These are phyloP conservation scores for Asterophora parasitica DNA, from an alignment of 768 basidiomycete species.

Conservation along the genomic window DNA sequence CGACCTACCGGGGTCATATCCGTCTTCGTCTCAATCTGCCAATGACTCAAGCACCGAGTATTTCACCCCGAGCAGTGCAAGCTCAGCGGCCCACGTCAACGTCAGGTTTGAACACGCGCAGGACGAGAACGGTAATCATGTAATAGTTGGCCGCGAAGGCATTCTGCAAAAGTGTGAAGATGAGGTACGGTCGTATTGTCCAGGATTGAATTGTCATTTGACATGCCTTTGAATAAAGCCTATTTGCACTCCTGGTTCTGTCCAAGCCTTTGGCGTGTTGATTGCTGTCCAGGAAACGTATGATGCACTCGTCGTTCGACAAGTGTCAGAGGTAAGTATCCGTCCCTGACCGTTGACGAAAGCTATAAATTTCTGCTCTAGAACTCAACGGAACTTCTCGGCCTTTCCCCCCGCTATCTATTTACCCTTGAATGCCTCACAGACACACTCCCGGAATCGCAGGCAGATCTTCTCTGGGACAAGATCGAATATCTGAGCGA, in stretches of 20 bases:
- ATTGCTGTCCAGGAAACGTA: constrained; percentile 62
- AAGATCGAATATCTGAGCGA: constrained; percentile 66
- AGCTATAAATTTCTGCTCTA: constrained; percentile 21
- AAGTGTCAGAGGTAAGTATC: constrained; percentile 68
- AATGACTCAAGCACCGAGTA: constrained; percentile 16
- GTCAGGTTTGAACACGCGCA: constrained; percentile 62
- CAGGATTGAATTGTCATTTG: neutral
- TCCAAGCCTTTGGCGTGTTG: constrained; percentile 81
- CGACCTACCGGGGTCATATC: neutral
- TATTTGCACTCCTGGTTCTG: constrained; percentile 74
- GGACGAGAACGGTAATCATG: constrained; percentile 64
- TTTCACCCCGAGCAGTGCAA: constrained; percentile 8
- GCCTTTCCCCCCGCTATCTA: constrained; percentile 63
- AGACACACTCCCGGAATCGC: constrained; percentile 58
- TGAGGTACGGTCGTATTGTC: constrained; percentile 40
- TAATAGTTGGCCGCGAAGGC: constrained; percentile 68
- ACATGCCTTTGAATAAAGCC: constrained; percentile 43
- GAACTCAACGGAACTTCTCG: constrained; percentile 74
- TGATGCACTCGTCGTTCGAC: constrained; percentile 58
- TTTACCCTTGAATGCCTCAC: constrained; percentile 73
- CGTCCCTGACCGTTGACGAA: neutral
- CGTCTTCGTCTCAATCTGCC: constrained; percentile 3
- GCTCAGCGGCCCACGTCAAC: constrained; percentile 40
- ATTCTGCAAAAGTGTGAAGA: constrained; percentile 66
- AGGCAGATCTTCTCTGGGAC: constrained; percentile 67